Evolutionary conservation across 2,329 filamentous ascomycete genomes (phyloP), one percentile per base, ranked within the genome.

Genomic region (Epichloe uncinata): DNA sequence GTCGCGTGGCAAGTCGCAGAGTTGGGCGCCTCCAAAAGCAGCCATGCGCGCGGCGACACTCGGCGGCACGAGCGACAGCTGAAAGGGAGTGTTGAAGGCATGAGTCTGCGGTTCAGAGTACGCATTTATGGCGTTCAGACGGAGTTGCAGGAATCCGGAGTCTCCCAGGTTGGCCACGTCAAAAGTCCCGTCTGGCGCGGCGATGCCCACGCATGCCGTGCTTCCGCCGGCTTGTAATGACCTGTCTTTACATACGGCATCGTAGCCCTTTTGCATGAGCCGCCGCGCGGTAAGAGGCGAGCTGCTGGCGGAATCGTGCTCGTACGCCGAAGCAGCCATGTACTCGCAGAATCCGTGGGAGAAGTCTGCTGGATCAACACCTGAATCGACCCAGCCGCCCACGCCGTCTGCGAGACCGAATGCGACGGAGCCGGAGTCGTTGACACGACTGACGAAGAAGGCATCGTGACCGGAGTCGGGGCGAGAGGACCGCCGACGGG

Each of bases 81-180:
- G 93, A 63, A 87, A 98, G 0, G 93, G 93, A 0, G 93, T 97
- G 67, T 98, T 98, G 76, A 98, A 98, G 42, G 84, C 89, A 66
- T 98, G 93, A 0, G 89, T 96, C 67, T 98, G 93, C 22, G 88
- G 85, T 45, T 82, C 78, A 2, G 89, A 95, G 61, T 82, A 84
- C 50, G 84, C 79, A 64, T 93, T 84, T 34, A 98, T 86, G 12
- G 85, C 87, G 57, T 91, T 94, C 26, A 87, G 78, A 13, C 89
- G 82, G 53, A 97, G 74, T 54, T 95, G 84, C 50, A 97, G 77
- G 64, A 90, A 97, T 33, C 93, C 93, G 22, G 89, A 96, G 69
- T 98, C 93, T 56, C 18, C 93, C 35, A 98, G 75, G 67, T 98
- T 98, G 53, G 93, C 93, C 49, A 95, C 81, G 61, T 95, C 87